Evolutionary conservation across 768 basidiomycete species (phyloP).

Genomic region (Multifurca ochricompacta): DNA sequence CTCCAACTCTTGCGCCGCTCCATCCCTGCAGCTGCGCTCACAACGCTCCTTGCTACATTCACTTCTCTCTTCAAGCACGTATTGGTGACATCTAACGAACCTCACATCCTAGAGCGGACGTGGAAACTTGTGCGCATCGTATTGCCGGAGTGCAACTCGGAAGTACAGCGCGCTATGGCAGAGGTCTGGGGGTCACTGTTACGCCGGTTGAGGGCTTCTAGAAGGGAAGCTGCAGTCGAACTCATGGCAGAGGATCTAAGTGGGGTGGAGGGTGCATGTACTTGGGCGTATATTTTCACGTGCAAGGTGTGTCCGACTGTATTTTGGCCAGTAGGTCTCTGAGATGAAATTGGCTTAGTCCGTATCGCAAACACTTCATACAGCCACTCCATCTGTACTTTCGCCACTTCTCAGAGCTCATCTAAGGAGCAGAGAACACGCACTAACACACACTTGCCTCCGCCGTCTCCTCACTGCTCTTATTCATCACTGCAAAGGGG

Average conservation of each 20-base stretch:
- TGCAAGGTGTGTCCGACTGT: conserved; percentile 53
- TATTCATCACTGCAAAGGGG: conserved; percentile 71
- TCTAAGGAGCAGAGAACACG: conserved; percentile 35
- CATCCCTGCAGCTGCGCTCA: conserved; percentile 53
- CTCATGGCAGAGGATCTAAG: conserved; percentile 46
- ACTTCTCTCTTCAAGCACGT: conserved; percentile 65
- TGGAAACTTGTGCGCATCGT: conserved; percentile 48
- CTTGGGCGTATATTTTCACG: conserved; percentile 70
- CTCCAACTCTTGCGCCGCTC: conserved; percentile 49
- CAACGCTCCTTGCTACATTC: conserved; percentile 58
- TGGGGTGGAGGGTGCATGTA: conserved; percentile 52
- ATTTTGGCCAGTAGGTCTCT: neutral
- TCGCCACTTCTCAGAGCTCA: conserved; percentile 49
- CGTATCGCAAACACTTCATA: conserved; percentile 78
- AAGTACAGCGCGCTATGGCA: conserved; percentile 69
- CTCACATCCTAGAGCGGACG: conserved; percentile 47
- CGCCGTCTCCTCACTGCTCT: conserved; percentile 72
- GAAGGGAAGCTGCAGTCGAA: conserved; percentile 47
- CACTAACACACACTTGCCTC: conserved; percentile 45
- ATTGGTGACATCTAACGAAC: conserved; percentile 52
- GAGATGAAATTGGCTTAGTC: conserved; percentile 38
- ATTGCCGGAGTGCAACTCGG: conserved; percentile 54
- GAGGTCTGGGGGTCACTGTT: conserved; percentile 84
- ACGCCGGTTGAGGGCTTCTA: conserved; percentile 57
- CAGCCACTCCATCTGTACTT: conserved; percentile 58